These are phyloP conservation scores for Boletus speciosus DNA, from an alignment of 768 basidiomycete species.

Conservation along the genomic window DNA sequence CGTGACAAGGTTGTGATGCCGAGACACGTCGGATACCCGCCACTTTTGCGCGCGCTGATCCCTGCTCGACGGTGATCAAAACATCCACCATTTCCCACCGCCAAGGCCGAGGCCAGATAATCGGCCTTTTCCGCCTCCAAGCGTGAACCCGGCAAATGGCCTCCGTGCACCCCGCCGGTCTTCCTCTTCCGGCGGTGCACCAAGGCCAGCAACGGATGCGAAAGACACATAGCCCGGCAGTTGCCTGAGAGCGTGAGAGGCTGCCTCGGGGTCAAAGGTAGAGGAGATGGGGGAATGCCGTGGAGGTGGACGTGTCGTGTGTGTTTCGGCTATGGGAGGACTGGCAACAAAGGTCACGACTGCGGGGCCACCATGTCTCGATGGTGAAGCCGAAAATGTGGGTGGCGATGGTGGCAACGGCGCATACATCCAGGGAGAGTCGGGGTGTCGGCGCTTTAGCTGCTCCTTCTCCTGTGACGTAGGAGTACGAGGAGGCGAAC, in stretches of 20 bases:
- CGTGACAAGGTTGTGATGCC: constrained; percentile 8
- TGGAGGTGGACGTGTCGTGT: constrained; percentile 7
- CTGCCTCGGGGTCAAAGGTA: constrained; percentile 61
- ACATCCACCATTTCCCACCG: constrained; percentile 33
- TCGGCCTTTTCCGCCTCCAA: constrained; percentile 18
- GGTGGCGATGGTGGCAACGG: constrained; percentile 31
- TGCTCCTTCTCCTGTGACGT: constrained; percentile 12
- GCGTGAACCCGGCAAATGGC: constrained; percentile 14
- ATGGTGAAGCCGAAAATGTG: constrained; percentile 28
- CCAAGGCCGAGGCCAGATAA: constrained; percentile 26
- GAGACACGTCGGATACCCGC: constrained; percentile 4
- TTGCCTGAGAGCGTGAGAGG: constrained; percentile 52
- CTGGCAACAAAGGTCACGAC: constrained; percentile 24
- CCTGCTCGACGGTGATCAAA: constrained; percentile 12
- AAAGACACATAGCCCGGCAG: constrained; percentile 70
- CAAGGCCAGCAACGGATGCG: constrained; percentile 62
- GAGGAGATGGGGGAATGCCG: constrained; percentile 23
- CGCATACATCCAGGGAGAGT: constrained; percentile 29
- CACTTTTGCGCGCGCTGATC: constrained; percentile 1
- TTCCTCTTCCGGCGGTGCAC: constrained; percentile 50
- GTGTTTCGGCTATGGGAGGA: constrained; percentile 12
- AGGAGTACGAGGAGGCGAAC: constrained; percentile 24
- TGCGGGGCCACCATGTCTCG: constrained; percentile 19
- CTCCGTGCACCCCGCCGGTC: constrained; percentile 30
- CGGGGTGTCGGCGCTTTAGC: constrained; percentile 8